phyloP scores from a whole-genome alignment of 2,329 filamentous ascomycete genomes.

The Amauroascus verrucosus region DNA sequence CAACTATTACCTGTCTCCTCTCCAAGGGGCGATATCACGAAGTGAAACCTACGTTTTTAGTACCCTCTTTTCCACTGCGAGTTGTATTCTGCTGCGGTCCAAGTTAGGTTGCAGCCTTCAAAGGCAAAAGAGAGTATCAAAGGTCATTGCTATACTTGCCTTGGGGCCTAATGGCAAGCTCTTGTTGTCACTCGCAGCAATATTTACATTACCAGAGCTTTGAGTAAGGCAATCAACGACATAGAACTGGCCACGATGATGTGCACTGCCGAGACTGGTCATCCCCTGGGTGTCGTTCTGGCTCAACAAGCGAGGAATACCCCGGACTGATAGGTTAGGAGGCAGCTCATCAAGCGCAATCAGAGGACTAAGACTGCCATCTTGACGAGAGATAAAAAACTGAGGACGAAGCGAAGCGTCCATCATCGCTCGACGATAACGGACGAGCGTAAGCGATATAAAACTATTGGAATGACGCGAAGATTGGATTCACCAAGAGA shows the following conservation, averaged over 20 bases:
- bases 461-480: background rate
- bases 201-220: background rate
- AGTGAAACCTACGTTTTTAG: constrained; percentile 1
- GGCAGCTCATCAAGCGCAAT: constrained; percentile 40
- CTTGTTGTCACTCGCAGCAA: background rate
- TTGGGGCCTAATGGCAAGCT: background rate
- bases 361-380: constrained; percentile 34
- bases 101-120: background rate
- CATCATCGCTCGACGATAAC: constrained; percentile 1
- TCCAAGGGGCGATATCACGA: background rate
- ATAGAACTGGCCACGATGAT: constrained; percentile 27
- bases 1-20: background rate
- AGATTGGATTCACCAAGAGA: background rate
- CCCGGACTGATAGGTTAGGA: constrained; percentile 27
- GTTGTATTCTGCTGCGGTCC: constrained; percentile 2
- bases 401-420: constrained; percentile 26
- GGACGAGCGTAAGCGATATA: background rate
- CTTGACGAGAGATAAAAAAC: constrained; percentile 35
- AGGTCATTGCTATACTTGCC: background rate
- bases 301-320: constrained; percentile 29
- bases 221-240: constrained; percentile 24
- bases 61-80: constrained; percentile 6
- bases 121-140: too few relatives aligned
- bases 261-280: constrained; percentile 32
- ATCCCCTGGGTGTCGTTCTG: constrained; percentile 34